phyloP scores from a whole-genome alignment of 148 eudicot species.

The Heliosperma pusillum region DNA sequence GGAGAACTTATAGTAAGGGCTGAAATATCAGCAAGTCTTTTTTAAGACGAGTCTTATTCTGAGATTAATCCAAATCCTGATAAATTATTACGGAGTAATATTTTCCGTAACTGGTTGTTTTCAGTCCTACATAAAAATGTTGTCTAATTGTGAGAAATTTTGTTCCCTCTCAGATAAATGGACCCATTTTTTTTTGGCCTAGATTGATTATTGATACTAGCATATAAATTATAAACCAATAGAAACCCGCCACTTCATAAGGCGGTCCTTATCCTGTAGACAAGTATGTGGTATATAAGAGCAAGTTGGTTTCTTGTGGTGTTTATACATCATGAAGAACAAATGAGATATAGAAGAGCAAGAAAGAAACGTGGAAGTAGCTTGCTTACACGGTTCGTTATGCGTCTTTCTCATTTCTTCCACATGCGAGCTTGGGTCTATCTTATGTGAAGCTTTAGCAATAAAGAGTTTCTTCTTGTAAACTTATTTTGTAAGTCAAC shows the following conservation, averaged over 20 bases:
- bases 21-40: background rate
- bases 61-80: background rate
- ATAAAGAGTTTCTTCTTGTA: background rate
- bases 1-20: conserved; percentile 24
- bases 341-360: conserved; percentile 16
- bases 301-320: conserved; percentile 23
- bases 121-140: background rate
- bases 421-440: conserved; percentile 23
- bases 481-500: background rate
- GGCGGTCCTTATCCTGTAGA: conserved; percentile 21
- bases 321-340: background rate
- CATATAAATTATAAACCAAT: conserved; percentile 14
- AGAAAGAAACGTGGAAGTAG: conserved; percentile 39
- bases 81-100: too few species aligned
- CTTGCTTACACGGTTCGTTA: conserved; percentile 41
- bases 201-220: conserved; percentile 1
- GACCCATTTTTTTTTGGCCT: conserved; percentile 19
- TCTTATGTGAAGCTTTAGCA: background rate
- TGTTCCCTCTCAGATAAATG: background rate
- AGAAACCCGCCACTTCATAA: conserved; percentile 10
- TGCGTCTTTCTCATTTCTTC: conserved; percentile 29
- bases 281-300: conserved; percentile 15
- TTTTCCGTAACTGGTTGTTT: background rate
- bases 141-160: background rate
- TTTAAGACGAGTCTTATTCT: background rate